Base-by-base conservation (phyloP, 148 eudicot species). In the Drosera capensis region DNA sequence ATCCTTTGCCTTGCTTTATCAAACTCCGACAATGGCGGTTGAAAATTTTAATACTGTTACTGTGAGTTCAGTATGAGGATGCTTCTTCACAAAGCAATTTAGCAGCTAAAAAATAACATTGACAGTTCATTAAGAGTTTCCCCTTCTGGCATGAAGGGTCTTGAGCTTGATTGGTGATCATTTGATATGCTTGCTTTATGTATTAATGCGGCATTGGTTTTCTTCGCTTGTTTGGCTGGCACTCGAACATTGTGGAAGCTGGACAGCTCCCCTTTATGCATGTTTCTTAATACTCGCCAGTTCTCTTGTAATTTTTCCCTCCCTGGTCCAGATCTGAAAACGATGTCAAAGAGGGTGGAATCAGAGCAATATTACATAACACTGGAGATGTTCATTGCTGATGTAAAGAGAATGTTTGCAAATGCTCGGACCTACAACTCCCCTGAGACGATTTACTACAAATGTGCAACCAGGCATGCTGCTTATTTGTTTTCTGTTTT, bases 341-440 rank as follows among this genome's bases (percentile, higher is more conserved):
- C 93, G 13, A 67, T 90, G 93, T 73, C 80, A 7, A 84, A 78
- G 66, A 75, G 97, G 43, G 97, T 90, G 25, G 97, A 90, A 22
- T 83, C 94, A 2, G 97, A 84, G 72, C 68, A 54, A 54, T 90
- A 75, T 44, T 88, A 88, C 29, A 77, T 80, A 35, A 90, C 97
- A 0, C 68, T 90, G 18, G 97, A 90, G 62, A 90, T 90, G 97
- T 90, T 90, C 59, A 55, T 78, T 36, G 84, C 93, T 15, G 97
- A 90, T 66, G 84, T 60, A 12, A 63, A 55, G 62, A 84, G 95
- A 56, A 90, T 90, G 97, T 90, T 83, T 60, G 58, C 66, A 18
- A 90, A 90, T 71, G 95, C 95, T 13, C 84, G 97, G 39, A 80
- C 93, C 23, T 90, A 84, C 48, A 90, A 90, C 52, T 78, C 92